These are phyloP conservation scores for Camelina neglecta DNA, from an alignment of 345 rosid species.

Conservation along the genomic window DNA sequence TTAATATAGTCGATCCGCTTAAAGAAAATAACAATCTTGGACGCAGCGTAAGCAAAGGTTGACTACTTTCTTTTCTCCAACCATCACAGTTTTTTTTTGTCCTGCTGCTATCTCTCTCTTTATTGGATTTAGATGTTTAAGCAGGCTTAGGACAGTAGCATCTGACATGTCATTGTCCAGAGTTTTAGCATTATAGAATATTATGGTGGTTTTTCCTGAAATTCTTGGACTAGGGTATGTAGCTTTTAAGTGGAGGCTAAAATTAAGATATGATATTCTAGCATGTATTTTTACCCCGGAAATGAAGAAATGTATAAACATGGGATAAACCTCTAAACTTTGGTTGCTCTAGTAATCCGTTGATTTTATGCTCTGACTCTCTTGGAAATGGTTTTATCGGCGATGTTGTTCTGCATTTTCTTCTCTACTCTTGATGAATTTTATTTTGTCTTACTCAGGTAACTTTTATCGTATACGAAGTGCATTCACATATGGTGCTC, in stretches of 20 bases:
- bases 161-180: conserved; percentile 21
- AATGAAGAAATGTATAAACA: neutral
- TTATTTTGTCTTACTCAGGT: conserved; percentile 49
- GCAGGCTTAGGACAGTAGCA: conserved; percentile 12
- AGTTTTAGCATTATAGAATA: neutral
- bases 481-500: conserved; percentile 91
- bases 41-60: conserved; percentile 97
- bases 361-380: neutral
- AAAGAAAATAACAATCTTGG: conserved; percentile 91
- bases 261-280: conserved; percentile 13
- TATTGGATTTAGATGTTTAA: conserved; percentile 23
- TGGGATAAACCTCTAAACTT: conserved; percentile 6
- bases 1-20: conserved; percentile 87
- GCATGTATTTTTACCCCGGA: neutral
- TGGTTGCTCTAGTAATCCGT: conserved; percentile 1
- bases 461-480: conserved; percentile 83
- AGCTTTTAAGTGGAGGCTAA: conserved; percentile 10
- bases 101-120: neutral
- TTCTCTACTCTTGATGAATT: neutral
- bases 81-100: neutral
- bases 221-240: conserved; percentile 4
- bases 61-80: conserved; percentile 30
- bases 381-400: neutral
- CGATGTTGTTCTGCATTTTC: too few species aligned
- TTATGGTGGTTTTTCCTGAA: conserved; percentile 10